Percentiles rank a stretch among this genome's conserved stretches.
Conservation (phyloP, 306 rosid species). For the Quercus bicolor region DNA sequence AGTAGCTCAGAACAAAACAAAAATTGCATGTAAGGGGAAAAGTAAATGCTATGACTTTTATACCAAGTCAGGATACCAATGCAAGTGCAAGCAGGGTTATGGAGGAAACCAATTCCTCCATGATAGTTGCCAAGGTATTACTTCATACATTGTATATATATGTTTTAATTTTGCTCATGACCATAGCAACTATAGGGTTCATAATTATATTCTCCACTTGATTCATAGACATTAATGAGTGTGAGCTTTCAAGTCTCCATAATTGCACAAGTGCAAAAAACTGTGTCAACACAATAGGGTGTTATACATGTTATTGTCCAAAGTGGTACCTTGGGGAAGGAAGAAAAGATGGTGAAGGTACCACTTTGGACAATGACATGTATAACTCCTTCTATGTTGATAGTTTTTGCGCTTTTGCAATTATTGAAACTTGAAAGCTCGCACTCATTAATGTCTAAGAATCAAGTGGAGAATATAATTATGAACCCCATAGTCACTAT, state of each 20-base stretch:
- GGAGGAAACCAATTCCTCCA: conserved; percentile 24
- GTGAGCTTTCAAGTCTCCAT: not conserved
- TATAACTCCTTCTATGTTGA: no score
- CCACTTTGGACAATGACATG: no score
- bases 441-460: not conserved
- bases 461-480: not conserved
- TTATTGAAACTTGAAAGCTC: not conserved
- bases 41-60: not conserved
- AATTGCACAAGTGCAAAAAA: not conserved
- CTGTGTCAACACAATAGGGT: no score
- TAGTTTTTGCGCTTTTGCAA: not conserved
- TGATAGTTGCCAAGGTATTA: conserved; percentile 11
- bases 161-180: no score
- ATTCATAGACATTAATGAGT: not conserved
- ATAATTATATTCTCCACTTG: not conserved
- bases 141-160: not conserved
- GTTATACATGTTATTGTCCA: no score
- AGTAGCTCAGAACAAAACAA: not conserved
- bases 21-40: not conserved
- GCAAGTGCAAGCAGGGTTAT: conserved; percentile 23
- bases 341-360: not conserved
- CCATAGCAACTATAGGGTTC: no score
- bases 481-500: no score
- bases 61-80: conserved; percentile 7
- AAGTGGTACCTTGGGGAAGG: no score